A percentile compares a stretch with the other conserved stretches of the same genome.
phyloP scores from a whole-genome alignment of 1,284 basidiomycete genomes.

The Abortiporus biennis region DNA sequence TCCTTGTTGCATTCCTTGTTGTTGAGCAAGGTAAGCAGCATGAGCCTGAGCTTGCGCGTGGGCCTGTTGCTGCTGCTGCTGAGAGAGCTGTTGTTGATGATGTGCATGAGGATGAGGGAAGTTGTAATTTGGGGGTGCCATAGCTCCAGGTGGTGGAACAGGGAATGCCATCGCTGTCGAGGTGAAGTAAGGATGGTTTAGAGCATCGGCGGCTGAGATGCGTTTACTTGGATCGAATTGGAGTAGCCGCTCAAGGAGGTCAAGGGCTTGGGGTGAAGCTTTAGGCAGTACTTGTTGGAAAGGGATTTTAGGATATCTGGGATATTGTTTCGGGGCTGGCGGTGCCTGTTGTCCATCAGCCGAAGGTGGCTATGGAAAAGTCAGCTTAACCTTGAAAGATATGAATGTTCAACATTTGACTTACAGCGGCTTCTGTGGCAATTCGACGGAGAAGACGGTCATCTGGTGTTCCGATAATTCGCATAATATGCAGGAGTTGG shows the following conservation, averaged over 20 bases:
- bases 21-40: conserved; percentile 32
- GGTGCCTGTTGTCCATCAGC: conserved; percentile 58
- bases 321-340: conserved; percentile 71
- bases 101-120: conserved; percentile 52
- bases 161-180: conserved; percentile 37
- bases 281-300: conserved; percentile 89
- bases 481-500: conserved; percentile 96
- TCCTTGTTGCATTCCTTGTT: conserved; percentile 28
- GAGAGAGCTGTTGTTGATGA: conserved; percentile 13
- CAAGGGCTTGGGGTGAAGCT: conserved; percentile 88
- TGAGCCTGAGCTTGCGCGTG: conserved; percentile 24
- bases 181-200: conserved; percentile 92
- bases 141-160: conserved; percentile 46
- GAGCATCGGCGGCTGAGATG: conserved; percentile 88
- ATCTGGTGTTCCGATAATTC: conserved; percentile 94
- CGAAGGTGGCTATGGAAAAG: background rate
- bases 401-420: background rate
- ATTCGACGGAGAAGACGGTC: conserved; percentile 89
- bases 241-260: conserved; percentile 91
- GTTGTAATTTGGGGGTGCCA: conserved; percentile 65
- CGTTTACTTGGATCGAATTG: conserved; percentile 96
- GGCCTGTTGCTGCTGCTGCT: conserved; percentile 30
- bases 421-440: conserved; percentile 81
- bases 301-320: conserved; percentile 88
- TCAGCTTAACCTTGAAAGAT: background rate